A percentile compares a stretch with the other conserved stretches of the same genome.
Conservation (phyloP, 2,329 filamentous ascomycete species). For the Colletotrichum musae region DNA sequence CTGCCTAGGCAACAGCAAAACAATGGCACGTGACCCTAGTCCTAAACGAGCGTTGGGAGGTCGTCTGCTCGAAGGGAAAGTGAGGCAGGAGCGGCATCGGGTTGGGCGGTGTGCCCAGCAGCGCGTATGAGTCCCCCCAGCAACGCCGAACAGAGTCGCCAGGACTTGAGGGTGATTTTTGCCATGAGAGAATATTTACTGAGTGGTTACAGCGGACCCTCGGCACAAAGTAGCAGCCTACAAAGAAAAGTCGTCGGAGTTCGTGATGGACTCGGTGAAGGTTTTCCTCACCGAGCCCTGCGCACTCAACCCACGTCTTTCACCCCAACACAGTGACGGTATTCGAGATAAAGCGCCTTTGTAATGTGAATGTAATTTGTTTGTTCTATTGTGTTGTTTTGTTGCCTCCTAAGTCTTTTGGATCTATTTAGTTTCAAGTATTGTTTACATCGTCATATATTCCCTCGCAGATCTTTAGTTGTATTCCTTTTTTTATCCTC, state of each 20-base stretch:
- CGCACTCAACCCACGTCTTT: not conserved
- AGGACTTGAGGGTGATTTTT: no score
- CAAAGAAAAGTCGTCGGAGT: not conserved
- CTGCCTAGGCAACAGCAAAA: conserved; percentile 5
- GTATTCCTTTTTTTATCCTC: no score
- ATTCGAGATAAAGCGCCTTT: no score
- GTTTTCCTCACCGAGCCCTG: not conserved
- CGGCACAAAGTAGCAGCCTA: not conserved
- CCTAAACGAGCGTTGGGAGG: not conserved
- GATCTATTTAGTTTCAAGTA: no score
- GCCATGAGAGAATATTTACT: no score
- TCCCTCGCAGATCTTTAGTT: no score
- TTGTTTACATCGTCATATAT: no score
- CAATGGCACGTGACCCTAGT: conserved; percentile 11
- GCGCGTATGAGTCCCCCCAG: not conserved
- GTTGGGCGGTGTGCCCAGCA: not conserved
- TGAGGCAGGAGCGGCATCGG: conserved; percentile 15
- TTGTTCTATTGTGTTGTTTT: no score
- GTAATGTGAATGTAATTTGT: no score
- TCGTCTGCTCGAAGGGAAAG: not conserved
- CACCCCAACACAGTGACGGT: not conserved
- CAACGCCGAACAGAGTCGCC: no score
- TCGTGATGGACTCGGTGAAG: conserved; percentile 16
- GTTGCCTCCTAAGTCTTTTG: no score
- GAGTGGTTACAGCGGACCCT: no score